A percentile compares a stretch with the other conserved stretches of the same genome.
phyloP scores from a whole-genome alignment of 1,139 yeast genomes.

The Geotrichum histeridarum region DNA sequence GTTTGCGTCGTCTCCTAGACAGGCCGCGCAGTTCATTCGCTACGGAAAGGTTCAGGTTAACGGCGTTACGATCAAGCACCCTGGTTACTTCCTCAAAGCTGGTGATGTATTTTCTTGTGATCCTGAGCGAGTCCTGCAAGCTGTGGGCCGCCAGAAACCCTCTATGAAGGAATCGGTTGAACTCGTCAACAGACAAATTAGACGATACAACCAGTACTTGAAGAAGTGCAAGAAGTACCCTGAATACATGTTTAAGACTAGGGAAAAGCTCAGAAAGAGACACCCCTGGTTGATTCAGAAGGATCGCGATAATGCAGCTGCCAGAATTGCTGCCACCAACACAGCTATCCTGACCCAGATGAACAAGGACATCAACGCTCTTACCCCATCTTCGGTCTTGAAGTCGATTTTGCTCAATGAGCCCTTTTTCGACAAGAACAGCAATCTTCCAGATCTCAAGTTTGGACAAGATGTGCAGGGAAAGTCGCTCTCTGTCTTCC shows the following conservation, averaged over 20 bases:
- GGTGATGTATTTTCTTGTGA: constrained; percentile 86
- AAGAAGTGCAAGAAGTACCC: constrained; percentile 55
- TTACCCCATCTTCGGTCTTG: constrained; percentile 42
- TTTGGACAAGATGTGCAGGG: constrained; percentile 24
- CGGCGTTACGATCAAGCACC: constrained; percentile 69
- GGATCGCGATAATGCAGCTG: constrained; percentile 23
- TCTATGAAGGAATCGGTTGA: constrained; percentile 60
- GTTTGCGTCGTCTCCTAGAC: constrained; percentile 92
- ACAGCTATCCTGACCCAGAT: constrained; percentile 35
- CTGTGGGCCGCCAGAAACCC: constrained; percentile 82
- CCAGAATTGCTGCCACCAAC: constrained; percentile 31
- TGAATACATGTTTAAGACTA: constrained; percentile 52
- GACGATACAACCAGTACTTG: constrained; percentile 71
- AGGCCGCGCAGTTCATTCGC: constrained; percentile 82
- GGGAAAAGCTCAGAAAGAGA: constrained; percentile 39
- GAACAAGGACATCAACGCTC: constrained; percentile 31
- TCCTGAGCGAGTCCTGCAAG: constrained; percentile 80
- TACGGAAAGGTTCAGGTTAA: constrained; percentile 83
- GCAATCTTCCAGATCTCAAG: constrained; percentile 25
- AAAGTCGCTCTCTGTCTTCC: constrained; percentile 28
- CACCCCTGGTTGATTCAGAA: constrained; percentile 42
- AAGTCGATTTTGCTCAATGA: constrained; percentile 37
- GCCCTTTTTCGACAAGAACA: constrained; percentile 33
- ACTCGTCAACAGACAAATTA: constrained; percentile 65
- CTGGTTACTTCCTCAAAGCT: constrained; percentile 68